These are phyloP conservation scores for Macrolepiota dolichaula DNA, from an alignment of 768 basidiomycete genomes.

Conservation along the genomic window DNA sequence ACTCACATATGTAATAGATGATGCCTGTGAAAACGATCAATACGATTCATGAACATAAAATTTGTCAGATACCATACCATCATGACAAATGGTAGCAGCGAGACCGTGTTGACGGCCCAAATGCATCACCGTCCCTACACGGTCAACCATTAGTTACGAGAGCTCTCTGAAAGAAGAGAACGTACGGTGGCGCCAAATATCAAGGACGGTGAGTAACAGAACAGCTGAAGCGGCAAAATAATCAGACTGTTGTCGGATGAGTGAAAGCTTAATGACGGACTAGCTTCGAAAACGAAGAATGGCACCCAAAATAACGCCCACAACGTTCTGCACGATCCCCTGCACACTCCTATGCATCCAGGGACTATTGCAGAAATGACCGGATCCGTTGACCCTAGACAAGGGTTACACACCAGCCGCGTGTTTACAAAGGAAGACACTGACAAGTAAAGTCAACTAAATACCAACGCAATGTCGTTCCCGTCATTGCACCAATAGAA, in stretches of 20 bases:
- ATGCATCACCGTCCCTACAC: neutral
- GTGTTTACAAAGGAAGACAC: neutral
- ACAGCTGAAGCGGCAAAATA: neutral
- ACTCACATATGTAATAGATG: conserved; percentile 2
- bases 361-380: neutral
- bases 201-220: neutral
- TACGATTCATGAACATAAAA: neutral
- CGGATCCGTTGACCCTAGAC: neutral
- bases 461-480: neutral
- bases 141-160: neutral
- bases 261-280: neutral
- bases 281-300: conserved; percentile 2
- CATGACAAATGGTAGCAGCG: neutral
- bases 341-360: neutral
- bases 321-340: neutral
- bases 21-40: neutral
- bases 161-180: neutral
- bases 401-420: too few species aligned
- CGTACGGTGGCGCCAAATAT: conserved; percentile 1
- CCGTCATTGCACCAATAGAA: conserved; percentile 3
- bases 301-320: conserved; percentile 2
- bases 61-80: neutral
- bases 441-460: neutral
- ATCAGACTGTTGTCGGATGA: neutral
- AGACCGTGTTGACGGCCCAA: neutral